Percentiles rank a stretch among this genome's conserved stretches.
Conservation (phyloP, 768 basidiomycete genomes). For the Psilocybe cyanescens region DNA sequence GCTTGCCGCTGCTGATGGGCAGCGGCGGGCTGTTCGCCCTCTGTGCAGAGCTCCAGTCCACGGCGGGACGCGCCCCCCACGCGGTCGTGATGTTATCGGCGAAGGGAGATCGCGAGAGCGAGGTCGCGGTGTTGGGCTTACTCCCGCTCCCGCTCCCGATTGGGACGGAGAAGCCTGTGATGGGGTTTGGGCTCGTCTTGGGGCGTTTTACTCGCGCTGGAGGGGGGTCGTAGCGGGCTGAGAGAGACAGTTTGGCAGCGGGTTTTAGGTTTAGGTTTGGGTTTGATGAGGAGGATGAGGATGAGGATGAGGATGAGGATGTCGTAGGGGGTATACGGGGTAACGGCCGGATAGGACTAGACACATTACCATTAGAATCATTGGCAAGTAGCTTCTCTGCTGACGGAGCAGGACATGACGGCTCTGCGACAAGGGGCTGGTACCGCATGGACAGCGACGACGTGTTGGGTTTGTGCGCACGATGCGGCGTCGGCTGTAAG, state of each 20-base stretch:
- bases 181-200: slow-evolving; percentile 27
- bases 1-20: slow-evolving; percentile 4
- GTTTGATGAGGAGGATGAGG: no score
- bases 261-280: neutral
- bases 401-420: neutral
- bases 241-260: neutral
- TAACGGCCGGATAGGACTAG: slow-evolving; percentile 25
- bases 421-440: slow-evolving; percentile 30
- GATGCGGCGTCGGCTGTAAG: slow-evolving; percentile 17
- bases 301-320: neutral
- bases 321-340: slow-evolving; percentile 26
- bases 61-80: neutral
- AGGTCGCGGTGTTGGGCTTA: neutral
- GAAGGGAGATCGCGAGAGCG: neutral
- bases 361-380: slow-evolving; percentile 7
- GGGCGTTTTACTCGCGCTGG: slow-evolving; percentile 23
- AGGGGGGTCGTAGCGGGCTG: slow-evolving; percentile 3
- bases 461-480: slow-evolving; percentile 17
- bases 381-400: slow-evolving; percentile 7
- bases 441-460: slow-evolving; percentile 29
- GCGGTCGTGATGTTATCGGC: neutral
- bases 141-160: neutral
- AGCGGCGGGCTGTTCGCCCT: slow-evolving; percentile 10
- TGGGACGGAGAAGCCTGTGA: slow-evolving; percentile 12
- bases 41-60: neutral